Evolutionary conservation across 176 grass and related monocot genomes (phyloP), one percentile per base, ranked within the genome.

Genomic region (Coix lacrymajobi): DNA sequence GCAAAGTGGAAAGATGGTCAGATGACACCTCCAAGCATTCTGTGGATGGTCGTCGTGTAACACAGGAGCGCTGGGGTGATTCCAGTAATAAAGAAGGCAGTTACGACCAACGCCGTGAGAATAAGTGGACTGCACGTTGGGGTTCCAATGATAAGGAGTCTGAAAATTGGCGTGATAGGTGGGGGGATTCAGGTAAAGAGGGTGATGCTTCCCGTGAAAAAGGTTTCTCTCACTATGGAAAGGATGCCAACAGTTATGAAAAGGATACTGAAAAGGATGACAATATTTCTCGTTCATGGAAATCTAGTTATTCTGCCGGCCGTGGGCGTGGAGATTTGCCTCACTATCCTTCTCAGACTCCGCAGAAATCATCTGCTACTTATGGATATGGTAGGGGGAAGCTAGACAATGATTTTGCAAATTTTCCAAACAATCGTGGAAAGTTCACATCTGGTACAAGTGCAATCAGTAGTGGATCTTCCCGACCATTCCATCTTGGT

Each of bases 91-190:
- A 88, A 79, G 93, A 95, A 66, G 88, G 85, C 25, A 92, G 78
- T 62, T 87, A 78, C 65, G 88, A 94, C 37, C 92, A 91, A 73
- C 90, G 91, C 11, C 90, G 93, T 83, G 96, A 95, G 83, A 90
- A 82, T 85, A 97, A 99, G 66, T 94, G 97, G 97, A 90, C 73
- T 40, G 83, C 87, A 73, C 89, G 93, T 66, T 94, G 95, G 95
- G 95, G 86, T 58, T 78, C 92, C 34, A 91, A 83, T 82, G 91
- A 93, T n/a, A 92, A 79, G n/a, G n/a, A n/a, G n/a, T n/a, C n/a
- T n/a, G n/a, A n/a, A n/a, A n/a, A n/a, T n/a, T n/a, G n/a, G n/a
- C n/a, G n/a, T n/a, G n/a, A n/a, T n/a, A n/a, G n/a, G 72, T 93
- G 86, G 92, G 74, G 66, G 2, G 95, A 95, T 82, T 83, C 88